Conservation (phyloP, 2,329 filamentous ascomycete species). For the Epicoccum sorghinum region DNA sequence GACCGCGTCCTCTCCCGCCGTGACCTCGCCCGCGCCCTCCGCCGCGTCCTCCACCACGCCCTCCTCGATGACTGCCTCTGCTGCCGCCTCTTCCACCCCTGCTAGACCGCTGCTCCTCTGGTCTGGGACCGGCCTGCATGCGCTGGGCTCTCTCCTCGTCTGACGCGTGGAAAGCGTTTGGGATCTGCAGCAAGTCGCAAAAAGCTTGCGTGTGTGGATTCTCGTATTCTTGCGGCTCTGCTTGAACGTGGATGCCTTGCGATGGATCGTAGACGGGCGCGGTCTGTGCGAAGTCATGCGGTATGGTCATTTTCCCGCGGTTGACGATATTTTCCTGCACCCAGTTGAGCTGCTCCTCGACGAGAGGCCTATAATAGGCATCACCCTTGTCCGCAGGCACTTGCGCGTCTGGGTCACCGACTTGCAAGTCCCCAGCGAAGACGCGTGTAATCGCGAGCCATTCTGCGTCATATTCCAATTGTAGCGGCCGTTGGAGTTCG, state of each 20-base stretch:
- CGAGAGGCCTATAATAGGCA: slow-evolving; percentile 68
- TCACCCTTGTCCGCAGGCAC: slow-evolving; percentile 70
- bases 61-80: slow-evolving; percentile 36
- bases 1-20: slow-evolving; percentile 34
- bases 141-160: slow-evolving; percentile 65
- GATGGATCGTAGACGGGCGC: slow-evolving; percentile 72
- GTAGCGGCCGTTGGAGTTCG: slow-evolving; percentile 56
- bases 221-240: slow-evolving; percentile 79
- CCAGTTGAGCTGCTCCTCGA: slow-evolving; percentile 77
- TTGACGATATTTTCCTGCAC: slow-evolving; percentile 76
- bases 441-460: slow-evolving; percentile 93
- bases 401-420: slow-evolving; percentile 63
- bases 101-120: slow-evolving; percentile 33
- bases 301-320: slow-evolving; percentile 68
- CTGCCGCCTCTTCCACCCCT: slow-evolving; percentile 35
- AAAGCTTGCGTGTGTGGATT: slow-evolving; percentile 86
- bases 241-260: slow-evolving; percentile 61
- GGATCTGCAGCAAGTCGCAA: slow-evolving; percentile 77
- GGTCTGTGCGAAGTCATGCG: slow-evolving; percentile 77
- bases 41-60: slow-evolving; percentile 28
- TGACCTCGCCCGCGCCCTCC: slow-evolving; percentile 28
- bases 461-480: slow-evolving; percentile 84
- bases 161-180: slow-evolving; percentile 76
- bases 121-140: slow-evolving; percentile 40
- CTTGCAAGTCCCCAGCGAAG: slow-evolving; percentile 66